Evolutionary conservation across 2,329 filamentous ascomycete species (phyloP), one percentile per base, ranked within the genome.

Genomic region (Scedosporium minutisporum): DNA sequence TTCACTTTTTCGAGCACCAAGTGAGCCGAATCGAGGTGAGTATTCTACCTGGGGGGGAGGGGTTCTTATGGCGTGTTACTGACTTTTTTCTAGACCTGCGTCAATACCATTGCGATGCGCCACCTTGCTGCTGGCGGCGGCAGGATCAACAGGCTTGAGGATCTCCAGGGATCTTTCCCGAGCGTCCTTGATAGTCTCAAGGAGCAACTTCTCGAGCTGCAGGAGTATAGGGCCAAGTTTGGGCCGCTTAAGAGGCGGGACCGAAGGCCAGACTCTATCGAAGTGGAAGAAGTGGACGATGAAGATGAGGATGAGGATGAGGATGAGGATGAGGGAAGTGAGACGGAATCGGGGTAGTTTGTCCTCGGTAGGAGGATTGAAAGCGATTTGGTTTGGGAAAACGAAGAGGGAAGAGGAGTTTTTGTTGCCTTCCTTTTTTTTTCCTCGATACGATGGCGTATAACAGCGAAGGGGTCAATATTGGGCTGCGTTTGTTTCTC

Each of bases 1-100:
- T 96, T 63, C 92, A 91, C 70, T 91, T 99, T 70, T 83, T 97
- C 73, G 93, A 96, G 72, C 93, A 97, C 72, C 92, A 97, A 81
- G 89, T 99, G 68, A 93, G 90, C 72, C 86, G 95, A 70, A 96
- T 99, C 72, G 95, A 99, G 86, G 92, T 96, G 80, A 76, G 87
- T 76, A 41, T 58, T 59, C 14, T 42, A 25, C 18, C 6, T 44
- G 44, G 16, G 3, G 44, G 44, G 6, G 7, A 12, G 9, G 29
- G 29, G 9, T 48, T 4, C 6, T n/a, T 48, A 21, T n/a, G n/a
- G 4, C 9, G 21, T 14, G 12, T 51, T 38, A 16, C 38, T 48
- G 27, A 29, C 23, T 27, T 29, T 16, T 16, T 2, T 16, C 62
- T 67, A 96, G 91, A 88, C 90, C 60, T 95, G 90, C 71, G 83